Conservation (phyloP, 768 basidiomycete genomes). For the Phlebiopsis flavidoalba region DNA sequence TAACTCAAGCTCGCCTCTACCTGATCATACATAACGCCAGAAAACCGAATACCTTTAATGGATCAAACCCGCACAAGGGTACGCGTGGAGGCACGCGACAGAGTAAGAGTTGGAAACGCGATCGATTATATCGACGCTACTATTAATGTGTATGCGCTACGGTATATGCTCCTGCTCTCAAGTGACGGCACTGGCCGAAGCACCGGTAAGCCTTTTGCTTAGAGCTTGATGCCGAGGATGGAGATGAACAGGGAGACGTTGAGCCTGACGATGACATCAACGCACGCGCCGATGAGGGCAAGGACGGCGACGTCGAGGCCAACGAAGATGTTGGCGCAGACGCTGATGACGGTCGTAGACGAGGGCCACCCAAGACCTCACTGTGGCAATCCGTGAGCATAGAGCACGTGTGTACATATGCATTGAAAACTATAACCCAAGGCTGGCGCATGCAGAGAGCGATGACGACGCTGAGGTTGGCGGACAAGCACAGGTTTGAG, state of each 20-base stretch:
- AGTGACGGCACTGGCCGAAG: neutral
- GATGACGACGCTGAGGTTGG: conserved; percentile 14
- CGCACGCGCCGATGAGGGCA: conserved; percentile 17
- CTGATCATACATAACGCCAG: too few relatives aligned
- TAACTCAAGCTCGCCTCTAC: too few relatives aligned
- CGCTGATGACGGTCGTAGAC: conserved; percentile 18
- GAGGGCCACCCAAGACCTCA: conserved; percentile 19
- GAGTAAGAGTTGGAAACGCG: neutral
- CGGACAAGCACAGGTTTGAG: conserved; percentile 16
- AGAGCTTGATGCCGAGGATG: conserved; percentile 20
- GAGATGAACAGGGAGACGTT: conserved; percentile 16
- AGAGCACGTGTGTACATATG: too few relatives aligned
- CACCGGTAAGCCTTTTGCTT: neutral
- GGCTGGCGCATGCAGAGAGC: conserved; percentile 14
- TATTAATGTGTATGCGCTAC: neutral
- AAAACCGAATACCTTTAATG: too few relatives aligned
- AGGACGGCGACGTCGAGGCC: conserved; percentile 21
- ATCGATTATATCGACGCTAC: neutral
- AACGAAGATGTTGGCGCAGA: conserved; percentile 17
- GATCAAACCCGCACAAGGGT: too few relatives aligned
- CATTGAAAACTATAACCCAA: conserved; percentile 12
- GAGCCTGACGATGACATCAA: conserved; percentile 20
- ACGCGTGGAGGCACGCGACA: too few relatives aligned
- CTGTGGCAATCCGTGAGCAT: too few relatives aligned
- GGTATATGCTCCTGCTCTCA: neutral